These are phyloP conservation scores for Populus tomentosa DNA, from an alignment of 441 rosid genomes.

Conservation along the genomic window DNA sequence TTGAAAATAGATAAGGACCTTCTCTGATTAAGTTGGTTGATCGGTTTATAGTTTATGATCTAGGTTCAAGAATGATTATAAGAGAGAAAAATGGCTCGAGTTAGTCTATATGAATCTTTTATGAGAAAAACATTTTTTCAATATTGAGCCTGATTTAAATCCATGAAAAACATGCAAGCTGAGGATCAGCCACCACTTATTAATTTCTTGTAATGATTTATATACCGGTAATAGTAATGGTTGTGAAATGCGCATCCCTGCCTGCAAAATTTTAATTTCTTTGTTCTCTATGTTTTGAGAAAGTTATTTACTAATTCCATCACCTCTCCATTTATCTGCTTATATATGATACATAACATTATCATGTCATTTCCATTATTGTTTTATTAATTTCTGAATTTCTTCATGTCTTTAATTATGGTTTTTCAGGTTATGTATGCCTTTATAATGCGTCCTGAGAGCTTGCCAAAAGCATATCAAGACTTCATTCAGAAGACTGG, in stretches of 20 bases:
- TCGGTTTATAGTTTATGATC: not conserved
- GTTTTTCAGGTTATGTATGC: slow-evolving; percentile 82
- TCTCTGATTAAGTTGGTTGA: not conserved
- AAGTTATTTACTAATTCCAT: not conserved
- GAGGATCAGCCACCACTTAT: not conserved
- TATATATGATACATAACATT: not conserved
- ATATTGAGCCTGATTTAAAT: not conserved
- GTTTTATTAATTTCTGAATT: slow-evolving; percentile 14
- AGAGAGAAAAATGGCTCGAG: not conserved
- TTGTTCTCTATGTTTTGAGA: not conserved
- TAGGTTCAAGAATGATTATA: not conserved
- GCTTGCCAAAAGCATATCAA: slow-evolving; percentile 89
- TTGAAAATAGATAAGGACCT: not conserved
- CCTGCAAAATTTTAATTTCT: not conserved
- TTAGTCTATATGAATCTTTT: not conserved
- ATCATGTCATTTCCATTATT: not conserved
- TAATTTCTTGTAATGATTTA: not conserved
- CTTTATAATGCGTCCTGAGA: slow-evolving; percentile 97
- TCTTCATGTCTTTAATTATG: not conserved
- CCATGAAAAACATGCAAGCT: not conserved
- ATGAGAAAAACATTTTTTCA: not conserved
- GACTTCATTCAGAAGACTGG: slow-evolving; percentile 98
- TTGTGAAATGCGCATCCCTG: not conserved
- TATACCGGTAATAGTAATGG: not conserved
- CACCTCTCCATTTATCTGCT: not conserved